A percentile compares a stretch with the other conserved stretches of the same genome.
Evolutionary conservation across 2,329 filamentous ascomycete genomes (phyloP).

Genomic region (Macroventuria anomochaeta): DNA sequence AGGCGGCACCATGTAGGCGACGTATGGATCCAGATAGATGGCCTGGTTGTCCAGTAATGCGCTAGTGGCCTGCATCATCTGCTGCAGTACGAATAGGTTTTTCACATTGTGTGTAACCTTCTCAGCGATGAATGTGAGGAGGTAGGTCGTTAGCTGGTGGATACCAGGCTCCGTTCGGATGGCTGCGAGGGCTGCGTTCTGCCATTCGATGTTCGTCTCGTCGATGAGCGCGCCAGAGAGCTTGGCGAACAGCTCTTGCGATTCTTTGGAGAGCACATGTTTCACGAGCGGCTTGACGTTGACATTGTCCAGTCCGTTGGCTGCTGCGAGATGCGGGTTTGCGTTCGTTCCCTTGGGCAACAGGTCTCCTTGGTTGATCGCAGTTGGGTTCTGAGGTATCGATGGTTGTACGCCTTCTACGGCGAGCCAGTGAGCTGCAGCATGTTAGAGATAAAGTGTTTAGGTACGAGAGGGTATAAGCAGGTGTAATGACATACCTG

Average conservation of each 20-base stretch:
- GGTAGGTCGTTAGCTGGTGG: slow-evolving; percentile 95
- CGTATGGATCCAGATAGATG: slow-evolving; percentile 75
- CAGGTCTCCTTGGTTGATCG: slow-evolving; percentile 83
- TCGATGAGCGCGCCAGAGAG: slow-evolving; percentile 88
- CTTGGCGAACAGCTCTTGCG: slow-evolving; percentile 96
- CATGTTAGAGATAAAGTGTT: slow-evolving; percentile 14
- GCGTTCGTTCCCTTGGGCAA: slow-evolving; percentile 88
- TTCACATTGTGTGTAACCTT: slow-evolving; percentile 94
- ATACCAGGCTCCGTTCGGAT: slow-evolving; percentile 88
- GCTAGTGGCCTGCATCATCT: slow-evolving; percentile 89
- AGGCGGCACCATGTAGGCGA: slow-evolving; percentile 76
- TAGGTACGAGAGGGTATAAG: neutral
- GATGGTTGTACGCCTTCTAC: slow-evolving; percentile 97
- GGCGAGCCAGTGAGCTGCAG: slow-evolving; percentile 89
- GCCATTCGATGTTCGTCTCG: slow-evolving; percentile 84
- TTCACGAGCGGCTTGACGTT: slow-evolving; percentile 90
- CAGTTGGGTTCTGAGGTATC: slow-evolving; percentile 94
- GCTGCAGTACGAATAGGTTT: slow-evolving; percentile 83
- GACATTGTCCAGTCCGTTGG: slow-evolving; percentile 82
- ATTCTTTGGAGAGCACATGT: slow-evolving; percentile 93
- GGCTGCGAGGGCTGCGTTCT: slow-evolving; percentile 83
- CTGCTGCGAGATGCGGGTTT: slow-evolving; percentile 82
- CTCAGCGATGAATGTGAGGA: slow-evolving; percentile 93
- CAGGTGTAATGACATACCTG: slow-evolving; percentile 62
- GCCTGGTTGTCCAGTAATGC: slow-evolving; percentile 83